Conservation (phyloP, 2,329 filamentous ascomycete genomes). For the Aspergillus sp. region DNA sequence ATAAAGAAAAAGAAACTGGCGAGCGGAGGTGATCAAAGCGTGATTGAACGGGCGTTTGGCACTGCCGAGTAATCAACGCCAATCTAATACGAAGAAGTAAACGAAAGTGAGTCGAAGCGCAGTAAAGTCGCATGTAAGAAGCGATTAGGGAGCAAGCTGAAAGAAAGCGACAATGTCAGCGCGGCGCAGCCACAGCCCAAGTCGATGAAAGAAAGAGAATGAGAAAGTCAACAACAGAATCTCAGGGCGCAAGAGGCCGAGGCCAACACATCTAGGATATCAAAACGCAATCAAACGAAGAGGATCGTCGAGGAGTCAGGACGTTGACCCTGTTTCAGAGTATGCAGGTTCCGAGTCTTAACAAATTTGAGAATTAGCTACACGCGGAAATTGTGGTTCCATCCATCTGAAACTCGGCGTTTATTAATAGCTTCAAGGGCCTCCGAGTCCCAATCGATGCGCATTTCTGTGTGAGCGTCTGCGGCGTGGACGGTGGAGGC, state of each 20-base stretch:
- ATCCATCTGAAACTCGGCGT: slow-evolving; percentile 2
- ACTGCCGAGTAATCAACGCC: slow-evolving; percentile 4
- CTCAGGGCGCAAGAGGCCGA: not conserved
- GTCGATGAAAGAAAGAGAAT: slow-evolving; percentile 10
- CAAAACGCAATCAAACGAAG: not conserved
- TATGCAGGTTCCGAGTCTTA: slow-evolving; percentile 6
- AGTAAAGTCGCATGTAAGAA: not conserved
- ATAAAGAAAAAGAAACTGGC: slow-evolving; percentile 5
- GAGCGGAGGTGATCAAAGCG: slow-evolving; percentile 7
- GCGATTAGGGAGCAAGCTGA: slow-evolving; percentile 1
- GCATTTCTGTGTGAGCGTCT: too few relatives aligned
- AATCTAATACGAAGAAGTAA: slow-evolving; percentile 5
- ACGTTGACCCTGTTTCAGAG: slow-evolving; percentile 23
- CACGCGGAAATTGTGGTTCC: slow-evolving; percentile 4
- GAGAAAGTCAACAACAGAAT: not conserved
- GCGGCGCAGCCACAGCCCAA: too few relatives aligned
- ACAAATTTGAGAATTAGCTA: slow-evolving; percentile 6
- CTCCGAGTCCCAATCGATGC: too few relatives aligned
- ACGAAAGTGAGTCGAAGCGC: slow-evolving; percentile 4
- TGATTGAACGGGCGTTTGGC: not conserved
- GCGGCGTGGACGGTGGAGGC: too few relatives aligned
- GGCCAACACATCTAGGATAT: slow-evolving; percentile 2
- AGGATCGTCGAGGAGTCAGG: not conserved
- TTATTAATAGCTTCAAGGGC: not conserved
- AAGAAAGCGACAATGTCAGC: slow-evolving; percentile 6